phyloP scores from a whole-genome alignment of 805 yeast species.

The Candida tallmaniae region DNA sequence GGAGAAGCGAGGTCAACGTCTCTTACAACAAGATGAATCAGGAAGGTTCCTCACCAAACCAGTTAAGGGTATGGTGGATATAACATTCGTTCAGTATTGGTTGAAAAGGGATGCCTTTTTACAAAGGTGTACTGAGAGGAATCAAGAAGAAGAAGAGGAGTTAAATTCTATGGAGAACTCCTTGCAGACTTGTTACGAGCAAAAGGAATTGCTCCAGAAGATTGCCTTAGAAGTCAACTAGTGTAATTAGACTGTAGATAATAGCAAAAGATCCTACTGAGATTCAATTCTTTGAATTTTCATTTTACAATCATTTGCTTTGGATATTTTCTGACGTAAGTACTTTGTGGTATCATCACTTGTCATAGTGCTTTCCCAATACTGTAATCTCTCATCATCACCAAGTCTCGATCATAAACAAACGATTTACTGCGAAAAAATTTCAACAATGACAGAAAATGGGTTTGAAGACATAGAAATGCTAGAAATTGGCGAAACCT shows the following conservation, averaged over 20 bases:
- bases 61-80: constrained; percentile 14
- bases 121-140: constrained; percentile 2
- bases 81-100: constrained; percentile 15
- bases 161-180: constrained; percentile 6
- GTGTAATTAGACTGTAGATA: too few relatives aligned
- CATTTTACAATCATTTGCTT: background rate
- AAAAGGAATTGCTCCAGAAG: constrained; percentile 12
- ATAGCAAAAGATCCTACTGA: too few relatives aligned
- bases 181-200: constrained; percentile 12
- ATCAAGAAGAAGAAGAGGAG: constrained; percentile 3
- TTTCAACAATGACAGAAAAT: background rate
- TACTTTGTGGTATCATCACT: too few relatives aligned
- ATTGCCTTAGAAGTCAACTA: constrained; percentile 10
- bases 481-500: constrained; percentile 38
- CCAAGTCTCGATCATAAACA: too few relatives aligned
- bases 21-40: constrained; percentile 12
- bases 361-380: too few relatives aligned
- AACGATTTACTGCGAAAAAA: background rate
- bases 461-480: constrained; percentile 38
- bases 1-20: constrained; percentile 9
- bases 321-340: background rate
- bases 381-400: too few relatives aligned
- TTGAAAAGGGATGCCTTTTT: constrained; percentile 9
- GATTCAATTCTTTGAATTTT: too few relatives aligned
- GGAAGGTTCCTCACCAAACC: constrained; percentile 11